Conservation (phyloP, 2,329 filamentous ascomycete species). For the Penicillium griseofulvum region DNA sequence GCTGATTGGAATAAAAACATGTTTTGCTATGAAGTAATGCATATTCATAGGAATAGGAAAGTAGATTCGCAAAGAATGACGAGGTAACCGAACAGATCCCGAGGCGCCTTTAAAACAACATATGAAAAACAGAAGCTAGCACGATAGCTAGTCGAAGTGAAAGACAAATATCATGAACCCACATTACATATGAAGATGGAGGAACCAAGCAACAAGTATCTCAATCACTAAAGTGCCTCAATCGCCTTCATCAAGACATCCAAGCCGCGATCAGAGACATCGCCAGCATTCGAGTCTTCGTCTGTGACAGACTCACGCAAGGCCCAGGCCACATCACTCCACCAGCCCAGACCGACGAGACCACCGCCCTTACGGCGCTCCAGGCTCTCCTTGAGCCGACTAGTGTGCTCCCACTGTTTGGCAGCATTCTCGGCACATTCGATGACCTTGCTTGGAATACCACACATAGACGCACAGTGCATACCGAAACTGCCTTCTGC, state of each 20-base stretch:
- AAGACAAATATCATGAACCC: slow-evolving; percentile 7
- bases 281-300: slow-evolving; percentile 31
- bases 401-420: slow-evolving; percentile 92
- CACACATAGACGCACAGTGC: slow-evolving; percentile 98
- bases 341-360: slow-evolving; percentile 78
- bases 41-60: background rate
- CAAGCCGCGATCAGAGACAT: slow-evolving; percentile 51
- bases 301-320: slow-evolving; percentile 54
- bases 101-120: background rate
- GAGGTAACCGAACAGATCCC: background rate
- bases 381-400: slow-evolving; percentile 80
- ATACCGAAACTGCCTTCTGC: slow-evolving; percentile 97
- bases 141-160: background rate
- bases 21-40: background rate
- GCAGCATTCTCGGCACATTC: slow-evolving; percentile 85
- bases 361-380: slow-evolving; percentile 75
- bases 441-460: slow-evolving; percentile 79
- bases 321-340: slow-evolving; percentile 82
- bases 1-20: background rate
- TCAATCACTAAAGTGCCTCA: slow-evolving; percentile 47
- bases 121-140: background rate
- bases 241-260: slow-evolving; percentile 59
- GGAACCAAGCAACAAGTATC: background rate
- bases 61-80: background rate
- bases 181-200: background rate